These are phyloP conservation scores for Yamagishiella unicocca DNA, from an alignment of 139 green algal species.

Conservation along the genomic window DNA sequence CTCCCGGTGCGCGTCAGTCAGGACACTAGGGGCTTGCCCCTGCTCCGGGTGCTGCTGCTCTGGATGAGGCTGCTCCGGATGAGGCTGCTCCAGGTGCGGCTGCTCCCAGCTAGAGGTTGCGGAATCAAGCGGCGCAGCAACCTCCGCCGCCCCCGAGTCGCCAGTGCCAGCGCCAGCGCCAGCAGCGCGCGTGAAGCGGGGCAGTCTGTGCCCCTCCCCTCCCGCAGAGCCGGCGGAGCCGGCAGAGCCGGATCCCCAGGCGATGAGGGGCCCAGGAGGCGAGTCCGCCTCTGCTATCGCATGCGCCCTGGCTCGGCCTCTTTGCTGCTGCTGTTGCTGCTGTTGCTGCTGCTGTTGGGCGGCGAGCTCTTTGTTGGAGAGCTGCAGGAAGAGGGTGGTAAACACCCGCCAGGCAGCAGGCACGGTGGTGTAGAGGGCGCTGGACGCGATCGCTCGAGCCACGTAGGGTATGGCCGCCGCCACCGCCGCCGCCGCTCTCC, in stretches of 20 bases:
- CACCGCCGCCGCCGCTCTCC: background rate
- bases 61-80: background rate
- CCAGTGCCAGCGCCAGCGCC: no score
- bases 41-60: no score
- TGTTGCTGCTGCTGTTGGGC: background rate
- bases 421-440: conserved; percentile 10
- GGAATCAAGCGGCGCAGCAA: no score
- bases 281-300: background rate
- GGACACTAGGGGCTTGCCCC: conserved; percentile 5
- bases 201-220: no score
- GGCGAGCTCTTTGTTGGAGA: background rate
- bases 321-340: background rate
- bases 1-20: background rate
- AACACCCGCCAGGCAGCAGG: conserved; percentile 23
- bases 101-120: no score
- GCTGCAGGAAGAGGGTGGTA: background rate
- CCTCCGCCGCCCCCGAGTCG: no score
- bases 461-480: conserved; percentile 5
- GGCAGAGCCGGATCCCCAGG: no score
- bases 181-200: no score
- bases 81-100: background rate
- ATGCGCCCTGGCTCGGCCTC: no score
- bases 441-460: conserved; percentile 15
- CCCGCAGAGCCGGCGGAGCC: no score
- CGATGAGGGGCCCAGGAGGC: no score